Evolutionary conservation across 768 basidiomycete species (phyloP), one percentile per base, ranked within the genome.

Genomic region (Suillus plorans): DNA sequence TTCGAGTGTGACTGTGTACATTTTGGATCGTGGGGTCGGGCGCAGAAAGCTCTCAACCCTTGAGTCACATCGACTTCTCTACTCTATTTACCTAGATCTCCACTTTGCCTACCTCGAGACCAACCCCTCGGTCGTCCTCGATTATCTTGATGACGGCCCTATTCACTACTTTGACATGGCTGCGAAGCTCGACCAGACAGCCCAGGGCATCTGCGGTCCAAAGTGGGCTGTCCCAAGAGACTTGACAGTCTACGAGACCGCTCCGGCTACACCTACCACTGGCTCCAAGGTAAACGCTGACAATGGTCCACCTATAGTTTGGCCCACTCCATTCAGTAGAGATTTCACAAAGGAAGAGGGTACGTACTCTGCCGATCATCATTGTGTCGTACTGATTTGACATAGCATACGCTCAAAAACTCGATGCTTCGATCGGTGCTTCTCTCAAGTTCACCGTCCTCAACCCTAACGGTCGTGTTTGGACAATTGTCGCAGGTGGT

Each of bases 61-160:
- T 28, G 25, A 28, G 25, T 28, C 25, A 28, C 25, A 28, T 28
- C 25, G 25, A 28, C 25, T 2, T 28, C 25, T 28, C 25, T 99
- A 99, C 87, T 89, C 90, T 67, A 95, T 98, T 72, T 99, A 99
- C 78, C 95, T 95, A 70, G 95, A 99, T 77, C 91, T 99, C 62
- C 97, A 99, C 85, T 99, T 98, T 76, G 95, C 97, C 22, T n/a
- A n/a, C n/a, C n/a, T n/a, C n/a, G n/a, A n/a, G n/a, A 99, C 99
- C 80, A 99, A 99, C 86, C 97, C 97, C 50, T 88, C 99, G 63
- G 90, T 99, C 73, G 92, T 94, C 75, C 89, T 98, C 72, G 95
- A 28, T 28, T 28, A 28, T 28, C 25, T 2, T 28, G 25, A 97
- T 76, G 89, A 85, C 64, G 76, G 70, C 8, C 87, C 86, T 67